phyloP scores from a whole-genome alignment of 805 yeast species.

The Candida xyloterini region DNA sequence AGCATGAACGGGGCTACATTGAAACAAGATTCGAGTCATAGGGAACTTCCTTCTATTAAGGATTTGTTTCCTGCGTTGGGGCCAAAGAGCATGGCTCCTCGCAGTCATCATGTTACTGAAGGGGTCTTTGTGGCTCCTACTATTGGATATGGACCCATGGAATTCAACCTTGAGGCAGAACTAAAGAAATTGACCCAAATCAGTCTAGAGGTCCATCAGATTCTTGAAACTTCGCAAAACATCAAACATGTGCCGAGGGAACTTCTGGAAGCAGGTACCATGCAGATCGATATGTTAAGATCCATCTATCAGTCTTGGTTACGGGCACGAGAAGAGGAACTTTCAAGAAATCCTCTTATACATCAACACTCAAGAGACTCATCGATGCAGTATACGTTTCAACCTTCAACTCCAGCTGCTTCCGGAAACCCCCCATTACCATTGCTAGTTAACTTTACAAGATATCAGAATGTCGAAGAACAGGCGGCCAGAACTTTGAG shows the following conservation, averaged over 20 bases:
- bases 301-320: conserved; percentile 19
- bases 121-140: conserved; percentile 3
- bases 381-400: conserved; percentile 7
- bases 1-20: conserved; percentile 7
- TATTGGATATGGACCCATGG: conserved; percentile 4
- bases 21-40: conserved; percentile 6
- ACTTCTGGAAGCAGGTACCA: conserved; percentile 17
- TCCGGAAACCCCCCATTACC: conserved; percentile 5
- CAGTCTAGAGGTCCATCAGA: conserved; percentile 20
- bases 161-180: conserved; percentile 12
- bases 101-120: conserved; percentile 6
- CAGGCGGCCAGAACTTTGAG: conserved; percentile 30
- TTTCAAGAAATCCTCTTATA: conserved; percentile 3
- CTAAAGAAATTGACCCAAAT: conserved; percentile 15
- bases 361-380: conserved; percentile 5
- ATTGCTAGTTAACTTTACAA: conserved; percentile 2
- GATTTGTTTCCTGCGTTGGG: conserved; percentile 22
- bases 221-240: conserved; percentile 10
- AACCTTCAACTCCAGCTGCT: conserved; percentile 1
- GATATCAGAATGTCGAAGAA: conserved; percentile 24
- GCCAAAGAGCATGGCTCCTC: conserved; percentile 5
- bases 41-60: conserved; percentile 25
- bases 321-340: conserved; percentile 15
- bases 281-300: conserved; percentile 16
- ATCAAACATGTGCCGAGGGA: conserved; percentile 19